Conservation (phyloP, 768 basidiomycete genomes). For the Collybia mongolica region DNA sequence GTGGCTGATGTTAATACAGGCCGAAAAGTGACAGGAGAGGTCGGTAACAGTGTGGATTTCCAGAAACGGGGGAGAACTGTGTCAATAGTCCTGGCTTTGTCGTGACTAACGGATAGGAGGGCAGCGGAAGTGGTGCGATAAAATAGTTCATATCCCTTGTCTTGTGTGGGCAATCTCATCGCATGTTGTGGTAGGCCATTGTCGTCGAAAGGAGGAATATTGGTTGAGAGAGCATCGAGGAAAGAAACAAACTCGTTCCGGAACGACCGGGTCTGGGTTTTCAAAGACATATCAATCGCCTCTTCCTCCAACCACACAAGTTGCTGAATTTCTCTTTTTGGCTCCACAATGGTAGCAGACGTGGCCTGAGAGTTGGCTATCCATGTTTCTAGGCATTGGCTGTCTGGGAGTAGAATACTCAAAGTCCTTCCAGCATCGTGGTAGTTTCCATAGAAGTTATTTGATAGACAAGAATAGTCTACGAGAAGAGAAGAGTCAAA, state of each 20-base stretch:
- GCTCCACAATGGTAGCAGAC: conserved; percentile 24
- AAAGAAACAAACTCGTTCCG: conserved; percentile 33
- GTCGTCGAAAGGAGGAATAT: conserved; percentile 2
- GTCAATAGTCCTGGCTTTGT: conserved; percentile 48
- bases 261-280: conserved; percentile 26
- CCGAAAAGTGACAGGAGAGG: conserved; percentile 41
- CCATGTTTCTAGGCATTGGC: conserved; percentile 38
- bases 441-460: conserved; percentile 56
- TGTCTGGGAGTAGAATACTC: conserved; percentile 46
- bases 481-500: conserved; percentile 38
- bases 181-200: conserved; percentile 14
- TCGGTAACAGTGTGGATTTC: conserved; percentile 65
- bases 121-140: conserved; percentile 42
- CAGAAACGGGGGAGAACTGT: conserved; percentile 69
- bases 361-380: conserved; percentile 21
- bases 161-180: conserved; percentile 7
- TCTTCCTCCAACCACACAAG: conserved; percentile 65
- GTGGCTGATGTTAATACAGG: conserved; percentile 59
- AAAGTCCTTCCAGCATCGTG: conserved; percentile 36
- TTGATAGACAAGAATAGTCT: conserved; percentile 42
- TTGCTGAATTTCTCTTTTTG: conserved; percentile 28
- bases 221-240: conserved; percentile 23
- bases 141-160: conserved; percentile 33
- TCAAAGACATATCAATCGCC: conserved; percentile 45
- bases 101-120: conserved; percentile 46